Conservation (phyloP, 2,329 filamentous ascomycete species). For the Thelonectria discophora region DNA sequence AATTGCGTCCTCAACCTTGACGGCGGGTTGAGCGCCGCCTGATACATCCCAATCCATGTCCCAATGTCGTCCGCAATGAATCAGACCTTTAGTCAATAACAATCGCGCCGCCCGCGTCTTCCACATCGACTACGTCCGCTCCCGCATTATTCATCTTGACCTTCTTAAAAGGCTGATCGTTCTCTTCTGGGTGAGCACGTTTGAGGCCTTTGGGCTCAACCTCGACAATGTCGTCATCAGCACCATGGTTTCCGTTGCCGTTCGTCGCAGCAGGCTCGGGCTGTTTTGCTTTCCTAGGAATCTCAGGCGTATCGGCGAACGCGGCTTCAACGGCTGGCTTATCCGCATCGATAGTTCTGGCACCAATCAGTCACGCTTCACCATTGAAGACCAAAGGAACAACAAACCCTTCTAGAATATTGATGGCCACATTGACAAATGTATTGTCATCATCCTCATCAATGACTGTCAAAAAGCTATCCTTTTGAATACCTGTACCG, state of each 20-base stretch:
- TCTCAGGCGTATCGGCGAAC: conserved; percentile 54
- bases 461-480: conserved; percentile 83
- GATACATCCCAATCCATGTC: conserved; percentile 38
- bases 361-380: conserved; percentile 39
- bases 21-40: conserved; percentile 79
- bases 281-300: conserved; percentile 64
- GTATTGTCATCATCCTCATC: conserved; percentile 80
- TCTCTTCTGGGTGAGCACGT: conserved; percentile 55
- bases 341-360: conserved; percentile 53
- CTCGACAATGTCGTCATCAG: conserved; percentile 46
- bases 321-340: conserved; percentile 65
- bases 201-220: conserved; percentile 53
- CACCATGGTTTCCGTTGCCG: conserved; percentile 48
- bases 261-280: conserved; percentile 49
- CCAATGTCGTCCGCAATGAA: conserved; percentile 17
- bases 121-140: conserved; percentile 58
- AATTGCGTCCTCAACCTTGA: conserved; percentile 89
- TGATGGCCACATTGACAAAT: conserved; percentile 82
- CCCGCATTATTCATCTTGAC: conserved; percentile 52
- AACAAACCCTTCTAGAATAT: conserved; percentile 69
- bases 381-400: not conserved
- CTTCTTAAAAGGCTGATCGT: conserved; percentile 58
- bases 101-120: conserved; percentile 69
- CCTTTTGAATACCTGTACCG: conserved; percentile 68
- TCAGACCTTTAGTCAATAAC: conserved; percentile 64